These are phyloP conservation scores for Clarireedia monteithiana DNA, from an alignment of 2,329 filamentous ascomycete genomes.

Conservation along the genomic window DNA sequence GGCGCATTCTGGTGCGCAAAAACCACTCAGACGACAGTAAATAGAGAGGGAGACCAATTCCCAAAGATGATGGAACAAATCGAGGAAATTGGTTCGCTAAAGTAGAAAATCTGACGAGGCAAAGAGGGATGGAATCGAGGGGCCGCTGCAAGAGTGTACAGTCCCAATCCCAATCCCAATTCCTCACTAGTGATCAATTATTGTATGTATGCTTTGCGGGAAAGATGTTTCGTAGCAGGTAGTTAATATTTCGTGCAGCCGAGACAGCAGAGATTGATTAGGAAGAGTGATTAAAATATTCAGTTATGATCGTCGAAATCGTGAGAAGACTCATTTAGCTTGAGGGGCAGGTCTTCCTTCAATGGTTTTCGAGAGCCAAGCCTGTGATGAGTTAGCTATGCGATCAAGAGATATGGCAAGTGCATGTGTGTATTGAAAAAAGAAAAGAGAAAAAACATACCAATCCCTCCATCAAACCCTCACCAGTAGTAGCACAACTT, in stretches of 20 bases:
- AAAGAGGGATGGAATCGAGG: background rate
- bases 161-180: too few species aligned
- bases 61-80: background rate
- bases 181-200: too few species aligned
- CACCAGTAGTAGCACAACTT: conserved; percentile 73
- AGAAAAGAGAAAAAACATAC: conserved; percentile 33
- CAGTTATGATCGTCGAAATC: background rate
- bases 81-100: background rate
- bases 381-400: conserved; percentile 29
- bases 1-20: background rate
- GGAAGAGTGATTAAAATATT: background rate
- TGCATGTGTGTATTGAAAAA: background rate
- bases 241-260: background rate
- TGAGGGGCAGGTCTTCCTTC: conserved; percentile 43
- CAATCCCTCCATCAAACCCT: conserved; percentile 73
- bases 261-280: background rate
- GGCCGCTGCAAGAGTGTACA: background rate
- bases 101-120: background rate
- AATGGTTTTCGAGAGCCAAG: conserved; percentile 79
- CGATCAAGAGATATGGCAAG: background rate
- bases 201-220: background rate
- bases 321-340: conserved; percentile 4
- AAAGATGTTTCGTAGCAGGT: background rate
- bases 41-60: background rate
- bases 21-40: background rate